These are phyloP conservation scores for Penicillium lividum DNA, from an alignment of 495 filamentous ascomycete genomes.

Conservation along the genomic window DNA sequence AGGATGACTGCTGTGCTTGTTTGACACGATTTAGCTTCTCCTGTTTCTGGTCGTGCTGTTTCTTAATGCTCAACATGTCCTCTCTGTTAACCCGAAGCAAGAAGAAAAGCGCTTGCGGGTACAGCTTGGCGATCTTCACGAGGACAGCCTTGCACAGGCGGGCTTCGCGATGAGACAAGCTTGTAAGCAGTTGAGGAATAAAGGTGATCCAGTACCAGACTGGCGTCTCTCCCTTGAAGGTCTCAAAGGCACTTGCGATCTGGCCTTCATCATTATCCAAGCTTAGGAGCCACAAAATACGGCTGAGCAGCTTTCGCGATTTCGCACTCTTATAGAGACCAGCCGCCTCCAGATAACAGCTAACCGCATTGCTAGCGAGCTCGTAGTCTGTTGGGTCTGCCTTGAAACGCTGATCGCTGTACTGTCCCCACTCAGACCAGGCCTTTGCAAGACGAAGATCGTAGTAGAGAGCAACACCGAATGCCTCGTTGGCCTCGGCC, in stretches of 20 bases:
- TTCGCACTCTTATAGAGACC: slow-evolving; percentile 96
- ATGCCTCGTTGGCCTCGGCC: slow-evolving; percentile 89
- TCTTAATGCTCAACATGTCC: slow-evolving; percentile 91
- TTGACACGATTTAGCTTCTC: slow-evolving; percentile 54
- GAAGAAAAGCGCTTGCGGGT: slow-evolving; percentile 94
- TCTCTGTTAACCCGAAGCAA: slow-evolving; percentile 90
- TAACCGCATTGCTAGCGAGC: slow-evolving; percentile 84
- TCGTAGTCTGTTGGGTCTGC: slow-evolving; percentile 75
- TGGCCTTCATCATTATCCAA: slow-evolving; percentile 83
- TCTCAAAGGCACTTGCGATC: slow-evolving; percentile 80
- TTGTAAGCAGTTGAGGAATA: slow-evolving; percentile 91
- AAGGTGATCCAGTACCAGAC: slow-evolving; percentile 99
- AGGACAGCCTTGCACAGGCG: slow-evolving; percentile 79
- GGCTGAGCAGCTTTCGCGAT: slow-evolving; percentile 90
- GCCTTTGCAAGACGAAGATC: slow-evolving; percentile 95
- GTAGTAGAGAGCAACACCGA: slow-evolving; percentile 90
- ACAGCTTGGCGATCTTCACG: slow-evolving; percentile 89
- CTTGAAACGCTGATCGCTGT: slow-evolving; percentile 95
- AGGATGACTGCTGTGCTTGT: slow-evolving; percentile 42
- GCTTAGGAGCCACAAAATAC: slow-evolving; percentile 94
- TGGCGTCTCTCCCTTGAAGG: slow-evolving; percentile 92
- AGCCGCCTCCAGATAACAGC: slow-evolving; percentile 94
- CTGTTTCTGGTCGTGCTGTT: slow-evolving; percentile 77
- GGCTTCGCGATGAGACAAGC: slow-evolving; percentile 85
- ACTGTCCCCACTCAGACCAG: slow-evolving; percentile 99